Evolutionary conservation across 768 basidiomycete genomes (phyloP).

Genomic region (Hysterangium stoloniferum): DNA sequence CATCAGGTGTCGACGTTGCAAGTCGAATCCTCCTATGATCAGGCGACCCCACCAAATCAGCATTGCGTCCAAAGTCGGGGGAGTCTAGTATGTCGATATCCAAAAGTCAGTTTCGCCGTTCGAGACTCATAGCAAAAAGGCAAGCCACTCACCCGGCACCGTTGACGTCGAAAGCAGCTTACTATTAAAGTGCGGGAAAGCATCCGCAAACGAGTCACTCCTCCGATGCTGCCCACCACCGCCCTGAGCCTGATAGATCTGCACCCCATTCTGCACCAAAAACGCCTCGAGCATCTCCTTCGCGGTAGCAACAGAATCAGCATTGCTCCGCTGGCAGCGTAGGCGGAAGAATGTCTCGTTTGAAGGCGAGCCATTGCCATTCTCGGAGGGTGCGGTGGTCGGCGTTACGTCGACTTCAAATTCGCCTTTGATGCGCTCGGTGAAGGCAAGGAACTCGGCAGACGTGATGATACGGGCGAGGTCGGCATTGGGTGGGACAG

Average conservation of each 20-base stretch:
- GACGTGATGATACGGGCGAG: conserved; percentile 67
- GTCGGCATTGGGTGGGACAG: conserved; percentile 77
- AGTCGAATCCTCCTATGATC: conserved; percentile 70
- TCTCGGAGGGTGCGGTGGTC: conserved; percentile 22
- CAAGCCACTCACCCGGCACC: conserved; percentile 38
- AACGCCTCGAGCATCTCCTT: conserved; percentile 92
- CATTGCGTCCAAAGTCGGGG: conserved; percentile 56
- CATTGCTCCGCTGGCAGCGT: conserved; percentile 93
- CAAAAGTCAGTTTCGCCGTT: conserved; percentile 9
- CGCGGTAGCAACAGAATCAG: conserved; percentile 84
- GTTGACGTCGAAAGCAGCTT: conserved; percentile 80
- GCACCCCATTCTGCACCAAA: conserved; percentile 74
- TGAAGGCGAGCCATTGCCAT: conserved; percentile 44
- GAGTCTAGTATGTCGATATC: conserved; percentile 48
- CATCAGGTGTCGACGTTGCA: conserved; percentile 87
- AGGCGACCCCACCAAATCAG: conserved; percentile 46
- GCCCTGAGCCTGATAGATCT: conserved; percentile 71
- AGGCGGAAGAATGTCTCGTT: conserved; percentile 75
- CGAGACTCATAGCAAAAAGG: conserved; percentile 21
- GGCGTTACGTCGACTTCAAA: conserved; percentile 75
- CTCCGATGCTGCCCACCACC: conserved; percentile 69
- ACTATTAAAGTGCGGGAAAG: conserved; percentile 94
- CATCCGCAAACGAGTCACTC: conserved; percentile 89
- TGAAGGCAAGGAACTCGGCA: conserved; percentile 78
- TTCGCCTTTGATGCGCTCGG: conserved; percentile 88